Base-by-base conservation (phyloP, 1,284 basidiomycete species). In the Fistulinella cinereoalba region DNA sequence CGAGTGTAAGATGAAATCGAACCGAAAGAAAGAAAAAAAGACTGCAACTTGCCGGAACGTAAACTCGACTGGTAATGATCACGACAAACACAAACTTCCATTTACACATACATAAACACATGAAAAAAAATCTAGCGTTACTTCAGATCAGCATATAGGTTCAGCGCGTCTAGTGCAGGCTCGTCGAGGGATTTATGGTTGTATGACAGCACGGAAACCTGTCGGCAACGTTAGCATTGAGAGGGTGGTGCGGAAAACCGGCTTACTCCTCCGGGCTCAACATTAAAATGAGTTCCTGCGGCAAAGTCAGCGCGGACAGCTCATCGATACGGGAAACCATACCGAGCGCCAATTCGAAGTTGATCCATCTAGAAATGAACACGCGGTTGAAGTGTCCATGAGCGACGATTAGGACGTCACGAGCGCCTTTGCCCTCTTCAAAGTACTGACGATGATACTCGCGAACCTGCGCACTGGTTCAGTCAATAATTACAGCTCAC, bases 321-420 rank as follows among this genome's bases (percentile, higher is more conserved):
- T 24, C 21, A 22, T 11, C 24, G 5, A 41, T 18, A 22, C 15
- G 32, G 6, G 12, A 6, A 11, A 41, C 56, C 68, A 45, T 65
- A 83, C 89, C 88, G 41, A 85, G 71, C 34, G 67, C 66, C 24
- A 92, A 71, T 5, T 80, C 79, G 60, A 88, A 81, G 22, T 77
- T 66, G 54, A 88, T 80, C 89, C 90, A 92, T 28, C 90, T 83
- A 16, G 88, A 70, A 50, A 96, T 87, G 54, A 96, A 77, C 47
- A 84, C 81, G 46, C 93, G 82, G 47, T 82, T 89, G 67, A 95
- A 93, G 66, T 95, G 92, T 1, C 86, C 88, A 66, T 88, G 88
- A 8, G 85, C 84, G 36, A 89, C 77, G 51, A 91, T 80, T 44
- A 87, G 71, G 34, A 92, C 85, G 54, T 91, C 86, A 24, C 84